Evolutionary conservation across 305 asterid species (phyloP), one percentile per base, ranked within the genome.

Genomic region (Fraxinus nigra): DNA sequence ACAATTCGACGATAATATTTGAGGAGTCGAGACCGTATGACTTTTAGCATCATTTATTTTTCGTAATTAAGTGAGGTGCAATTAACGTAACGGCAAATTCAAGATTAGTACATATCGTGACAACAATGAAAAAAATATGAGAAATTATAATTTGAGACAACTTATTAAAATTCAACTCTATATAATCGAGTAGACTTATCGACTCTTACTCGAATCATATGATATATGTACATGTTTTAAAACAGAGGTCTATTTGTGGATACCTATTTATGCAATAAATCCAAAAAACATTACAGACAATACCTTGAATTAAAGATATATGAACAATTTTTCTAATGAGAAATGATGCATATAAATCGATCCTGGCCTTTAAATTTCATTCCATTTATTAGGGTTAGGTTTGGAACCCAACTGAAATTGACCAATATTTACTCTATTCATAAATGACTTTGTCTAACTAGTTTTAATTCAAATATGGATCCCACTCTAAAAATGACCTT

Each of bases 341-440:
- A 22, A 85, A 83, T 80, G 40, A 82, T 38, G 56, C 48, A 82
- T 76, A 73, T 82, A 84, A 43, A 79, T 76, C 70, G 83, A 80
- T 83, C 7, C 79, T 74, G 79, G 85, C 76, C 72, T 40, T 84
- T 59, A 81, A 86, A 80, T 77, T 78, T 51, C 16, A 77, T 73
- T 78, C 86, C 85, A 90, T 92, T 92, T 85, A 92, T 90, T 91
- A 91, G 51, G 93, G 65, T 90, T 91, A 88, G 97, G 97, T 88
- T 61, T 89, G 91, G 89, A 88, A 85, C 92, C 91, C 84, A 89
- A 92, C 92, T 84, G 88, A 84, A 90, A 87, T 81, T 88, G 88
- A 89, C 32, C 91, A 88, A 90, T 87, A 89, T 89, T 89, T 92
- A 92, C 92, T 86, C 88, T 59, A 59, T 81, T 90, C 92, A 92